A percentile compares a stretch with the other conserved stretches of the same genome.
phyloP scores from a whole-genome alignment of 371 early-diverging fungal genomes.

The Mucor lusitanicus region DNA sequence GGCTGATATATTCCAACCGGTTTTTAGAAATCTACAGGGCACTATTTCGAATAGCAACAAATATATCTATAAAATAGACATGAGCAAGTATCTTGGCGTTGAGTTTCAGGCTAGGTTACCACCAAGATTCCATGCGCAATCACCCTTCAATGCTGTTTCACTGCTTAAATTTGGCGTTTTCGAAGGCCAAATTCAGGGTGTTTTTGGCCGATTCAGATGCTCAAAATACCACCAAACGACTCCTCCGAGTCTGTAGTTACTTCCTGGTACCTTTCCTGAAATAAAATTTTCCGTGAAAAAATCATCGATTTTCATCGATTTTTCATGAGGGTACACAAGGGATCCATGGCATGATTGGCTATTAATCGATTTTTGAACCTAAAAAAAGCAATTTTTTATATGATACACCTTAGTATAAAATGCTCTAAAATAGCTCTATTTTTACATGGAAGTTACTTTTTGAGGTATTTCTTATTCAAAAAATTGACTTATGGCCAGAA shows the following conservation, averaged over 20 bases:
- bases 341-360: not conserved
- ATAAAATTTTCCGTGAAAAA: not conserved
- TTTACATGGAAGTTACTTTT: not conserved
- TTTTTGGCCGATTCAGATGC: not conserved
- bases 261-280: not conserved
- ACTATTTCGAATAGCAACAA: not conserved
- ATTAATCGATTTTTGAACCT: not conserved
- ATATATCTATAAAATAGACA: not conserved
- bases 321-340: not conserved
- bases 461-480: not conserved
- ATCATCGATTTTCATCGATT: not conserved
- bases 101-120: not conserved
- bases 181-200: not conserved
- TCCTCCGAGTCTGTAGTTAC: not conserved
- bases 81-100: not conserved
- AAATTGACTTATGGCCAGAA: not conserved
- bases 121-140: not conserved
- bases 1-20: not conserved
- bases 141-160: not conserved
- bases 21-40: not conserved
- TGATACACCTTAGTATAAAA: not conserved
- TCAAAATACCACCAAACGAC: not conserved
- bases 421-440: not conserved
- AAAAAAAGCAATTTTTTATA: not conserved
- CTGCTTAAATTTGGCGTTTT: not conserved